Evolutionary conservation across 768 basidiomycete genomes (phyloP).

Genomic region (Lentinula aciculospora): DNA sequence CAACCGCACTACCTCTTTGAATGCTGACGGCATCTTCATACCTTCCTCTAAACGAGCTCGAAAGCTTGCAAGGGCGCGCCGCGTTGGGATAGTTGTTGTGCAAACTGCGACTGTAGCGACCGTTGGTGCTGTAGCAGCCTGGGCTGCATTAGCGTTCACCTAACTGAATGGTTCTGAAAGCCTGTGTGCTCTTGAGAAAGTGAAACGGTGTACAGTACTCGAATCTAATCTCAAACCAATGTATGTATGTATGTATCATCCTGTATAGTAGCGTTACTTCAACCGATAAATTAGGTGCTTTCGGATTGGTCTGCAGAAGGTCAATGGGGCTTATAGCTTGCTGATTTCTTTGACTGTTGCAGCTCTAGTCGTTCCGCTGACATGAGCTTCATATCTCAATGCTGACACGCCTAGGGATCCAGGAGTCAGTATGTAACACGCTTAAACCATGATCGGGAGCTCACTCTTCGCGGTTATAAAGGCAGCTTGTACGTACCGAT

Average conservation of each 20-base stretch:
- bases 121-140: slow-evolving; percentile 65
- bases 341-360: too few species aligned
- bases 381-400: too few species aligned
- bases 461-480: too few species aligned
- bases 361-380: too few species aligned
- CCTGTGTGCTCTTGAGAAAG: background rate
- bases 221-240: background rate
- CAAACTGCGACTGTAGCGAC: slow-evolving; percentile 60
- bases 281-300: too few species aligned
- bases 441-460: too few species aligned
- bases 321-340: too few species aligned
- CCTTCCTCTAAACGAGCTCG: slow-evolving; percentile 1
- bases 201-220: background rate
- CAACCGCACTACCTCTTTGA: background rate
- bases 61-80: slow-evolving; percentile 29
- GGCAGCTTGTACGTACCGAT: too few species aligned
- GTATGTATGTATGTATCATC: background rate
- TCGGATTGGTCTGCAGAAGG: too few species aligned
- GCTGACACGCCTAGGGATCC: too few species aligned
- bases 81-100: slow-evolving; percentile 35
- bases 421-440: too few species aligned
- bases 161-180: slow-evolving; percentile 16
- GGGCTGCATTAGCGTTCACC: slow-evolving; percentile 68
- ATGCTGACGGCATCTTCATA: background rate
- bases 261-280: background rate